Conservation (phyloP, 1,284 basidiomycete genomes). For the Coriolopsis trogii region DNA sequence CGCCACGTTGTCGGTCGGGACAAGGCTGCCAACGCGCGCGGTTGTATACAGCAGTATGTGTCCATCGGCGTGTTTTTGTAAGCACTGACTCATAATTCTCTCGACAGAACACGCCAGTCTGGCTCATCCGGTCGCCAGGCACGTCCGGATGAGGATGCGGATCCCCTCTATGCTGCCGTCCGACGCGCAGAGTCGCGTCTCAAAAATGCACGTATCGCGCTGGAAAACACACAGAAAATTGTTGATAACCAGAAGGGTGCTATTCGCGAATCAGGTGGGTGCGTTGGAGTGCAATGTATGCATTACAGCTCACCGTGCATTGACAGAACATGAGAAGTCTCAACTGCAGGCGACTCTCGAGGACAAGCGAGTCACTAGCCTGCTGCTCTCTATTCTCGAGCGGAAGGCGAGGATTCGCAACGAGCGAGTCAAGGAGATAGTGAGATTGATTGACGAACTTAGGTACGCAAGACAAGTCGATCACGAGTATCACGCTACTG, state of each 20-base stretch:
- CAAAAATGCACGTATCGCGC: constrained; percentile 4
- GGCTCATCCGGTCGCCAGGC: not conserved
- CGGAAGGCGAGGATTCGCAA: constrained; percentile 21
- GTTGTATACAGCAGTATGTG: constrained; percentile 18
- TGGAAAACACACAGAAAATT: constrained; percentile 2
- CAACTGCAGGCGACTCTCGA: constrained; percentile 10
- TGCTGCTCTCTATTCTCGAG: constrained; percentile 20
- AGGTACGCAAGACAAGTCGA: not conserved
- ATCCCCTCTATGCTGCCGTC: constrained; percentile 7
- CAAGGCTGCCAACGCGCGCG: constrained; percentile 3
- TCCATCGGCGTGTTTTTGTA: not conserved
- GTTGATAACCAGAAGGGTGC: not conserved
- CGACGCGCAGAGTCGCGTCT: constrained; percentile 13
- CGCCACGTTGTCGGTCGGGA: constrained; percentile 18
- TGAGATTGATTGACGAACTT: constrained; percentile 5
- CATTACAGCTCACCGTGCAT: too few species aligned
- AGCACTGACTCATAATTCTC: not conserved
- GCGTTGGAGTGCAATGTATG: not conserved
- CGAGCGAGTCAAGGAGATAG: constrained; percentile 13
- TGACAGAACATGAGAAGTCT: constrained; percentile 13
- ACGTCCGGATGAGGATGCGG: not conserved
- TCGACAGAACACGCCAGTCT: not conserved
- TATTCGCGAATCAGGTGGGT: constrained; percentile 1
- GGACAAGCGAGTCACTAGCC: constrained; percentile 6
- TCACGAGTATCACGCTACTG: too few species aligned